phyloP scores from a whole-genome alignment of 768 basidiomycete species.

The Glaciozyma antarctica region DNA sequence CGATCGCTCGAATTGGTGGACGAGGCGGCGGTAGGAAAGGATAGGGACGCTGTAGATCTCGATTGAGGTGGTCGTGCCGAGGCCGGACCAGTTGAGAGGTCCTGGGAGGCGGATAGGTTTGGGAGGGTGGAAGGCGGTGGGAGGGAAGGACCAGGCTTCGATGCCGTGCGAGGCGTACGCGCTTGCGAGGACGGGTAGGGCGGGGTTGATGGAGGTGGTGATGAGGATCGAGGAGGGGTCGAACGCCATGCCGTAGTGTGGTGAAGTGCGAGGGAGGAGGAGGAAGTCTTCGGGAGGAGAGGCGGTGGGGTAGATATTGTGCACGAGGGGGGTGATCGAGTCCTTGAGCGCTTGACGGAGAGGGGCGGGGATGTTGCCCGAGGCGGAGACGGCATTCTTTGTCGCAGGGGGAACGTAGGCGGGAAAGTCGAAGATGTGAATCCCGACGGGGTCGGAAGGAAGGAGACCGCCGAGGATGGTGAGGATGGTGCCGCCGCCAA shows the following conservation, averaged over 20 bases:
- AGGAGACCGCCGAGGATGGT: constrained; percentile 65
- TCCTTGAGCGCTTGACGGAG: constrained; percentile 57
- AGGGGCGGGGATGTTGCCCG: constrained; percentile 22
- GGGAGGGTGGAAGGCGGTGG: constrained; percentile 42
- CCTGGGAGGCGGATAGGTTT: constrained; percentile 23
- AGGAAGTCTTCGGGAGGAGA: constrained; percentile 67
- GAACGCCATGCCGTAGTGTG: constrained; percentile 58
- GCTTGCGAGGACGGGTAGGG: constrained; percentile 33
- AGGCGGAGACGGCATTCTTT: background rate
- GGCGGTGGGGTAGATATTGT: constrained; percentile 49
- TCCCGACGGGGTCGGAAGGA: constrained; percentile 49
- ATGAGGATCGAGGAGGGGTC: constrained; percentile 63
- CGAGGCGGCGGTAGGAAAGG: constrained; percentile 18
- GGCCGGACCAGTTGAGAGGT: constrained; percentile 27
- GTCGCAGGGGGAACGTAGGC: constrained; percentile 36
- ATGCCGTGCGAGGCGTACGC: constrained; percentile 46
- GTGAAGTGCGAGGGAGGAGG: constrained; percentile 60
- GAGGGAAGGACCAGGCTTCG: constrained; percentile 64
- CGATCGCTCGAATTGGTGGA: constrained; percentile 18
- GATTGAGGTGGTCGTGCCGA: constrained; percentile 12
- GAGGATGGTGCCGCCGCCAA: constrained; percentile 51
- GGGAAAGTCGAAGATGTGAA: constrained; percentile 62
- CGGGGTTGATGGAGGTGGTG: constrained; percentile 47
- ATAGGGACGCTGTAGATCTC: constrained; percentile 3
- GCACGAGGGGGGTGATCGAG: constrained; percentile 42